Percentiles rank a stretch among this genome's conserved stretches.
These are phyloP conservation scores for Didymella segeticola DNA, from an alignment of 2,329 filamentous ascomycete species.

Conservation along the genomic window DNA sequence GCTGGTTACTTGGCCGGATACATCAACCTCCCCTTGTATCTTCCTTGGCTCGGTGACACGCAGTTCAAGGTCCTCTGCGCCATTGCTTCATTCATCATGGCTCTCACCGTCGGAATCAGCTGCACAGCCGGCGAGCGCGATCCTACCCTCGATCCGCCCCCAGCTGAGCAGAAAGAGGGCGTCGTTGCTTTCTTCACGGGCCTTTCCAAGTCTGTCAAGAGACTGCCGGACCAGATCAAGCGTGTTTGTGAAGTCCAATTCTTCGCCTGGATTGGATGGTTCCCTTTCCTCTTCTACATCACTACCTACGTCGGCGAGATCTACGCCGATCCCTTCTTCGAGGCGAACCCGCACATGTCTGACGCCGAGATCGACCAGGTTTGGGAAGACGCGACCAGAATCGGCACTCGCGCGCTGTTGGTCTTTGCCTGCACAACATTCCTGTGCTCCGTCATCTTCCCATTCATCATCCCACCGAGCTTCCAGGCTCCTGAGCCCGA, in stretches of 20 bases:
- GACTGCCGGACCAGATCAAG: conserved; percentile 80
- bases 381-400: conserved; percentile 84
- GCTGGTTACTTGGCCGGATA: conserved; percentile 89
- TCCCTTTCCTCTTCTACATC: conserved; percentile 93
- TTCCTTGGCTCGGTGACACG: conserved; percentile 82
- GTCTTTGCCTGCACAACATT: conserved; percentile 89
- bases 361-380: conserved; percentile 76
- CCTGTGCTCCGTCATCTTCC: conserved; percentile 79
- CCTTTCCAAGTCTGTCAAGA: conserved; percentile 76
- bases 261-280: conserved; percentile 94
- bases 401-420: conserved; percentile 88
- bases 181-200: conserved; percentile 79
- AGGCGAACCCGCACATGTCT: conserved; percentile 77
- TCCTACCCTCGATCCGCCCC: conserved; percentile 73
- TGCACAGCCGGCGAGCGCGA: conserved; percentile 75
- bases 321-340: conserved; percentile 83
- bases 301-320: conserved; percentile 94
- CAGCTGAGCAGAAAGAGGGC: conserved; percentile 63
- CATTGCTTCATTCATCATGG: conserved; percentile 78
- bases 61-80: conserved; percentile 94
- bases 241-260: conserved; percentile 71
- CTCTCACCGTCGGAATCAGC: conserved; percentile 73
- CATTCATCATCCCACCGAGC: conserved; percentile 83
- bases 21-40: conserved; percentile 73
- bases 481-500: conserved; percentile 60